Evolutionary conservation across 2,329 filamentous ascomycete species (phyloP), one percentile per base, ranked within the genome.

Genomic region (Bertia moriformis): DNA sequence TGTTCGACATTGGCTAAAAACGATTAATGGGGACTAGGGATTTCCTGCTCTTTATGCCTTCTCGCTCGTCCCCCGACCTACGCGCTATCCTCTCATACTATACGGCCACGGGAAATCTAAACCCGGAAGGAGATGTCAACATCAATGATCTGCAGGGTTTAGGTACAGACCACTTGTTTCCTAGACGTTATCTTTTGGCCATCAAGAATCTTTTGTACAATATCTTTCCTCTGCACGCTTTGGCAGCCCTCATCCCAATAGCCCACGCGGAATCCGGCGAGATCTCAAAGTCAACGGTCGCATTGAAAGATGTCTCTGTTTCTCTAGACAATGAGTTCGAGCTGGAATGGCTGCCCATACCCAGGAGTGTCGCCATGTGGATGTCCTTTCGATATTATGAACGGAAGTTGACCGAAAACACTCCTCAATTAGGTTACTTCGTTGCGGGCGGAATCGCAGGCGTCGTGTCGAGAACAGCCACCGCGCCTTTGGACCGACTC

Each of bases 361-460:
- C 59, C 47, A 54, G 53, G 49, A 53, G 44, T 46, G 53, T 59
- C 51, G 57, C 57, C 50, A 56, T 62, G 51, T 59, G 57, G 58
- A 54, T 62, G 55, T 59, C 32, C 10, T 35, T 35, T 10, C 32
- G 32, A 10, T 35, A 35, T 35, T 35, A 35, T 35, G 15, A 35
- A 35, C 10, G 7, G 32, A 35, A 35, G 32, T 35, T 35, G 15
- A 35, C 32, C 32, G 32, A 35, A 7, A 35, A 35, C 15, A 35
- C 32, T 17, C 32, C 32, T 35, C 32, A 35, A 35, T 17, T 35
- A 82, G 77, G 77, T 63, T 82, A 82, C 58, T 82, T 82, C 57
- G 56, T 78, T 61, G 77, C 77, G 51, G 77, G 77, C 59, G 77
- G 74, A 50, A 58, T 78, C 50, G 73, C 75, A 53, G 77, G 77